Evolutionary conservation across 192 early-diverging fungal species (phyloP), one percentile per base, ranked within the genome.

Genomic region (Backusella tuberculispora): DNA sequence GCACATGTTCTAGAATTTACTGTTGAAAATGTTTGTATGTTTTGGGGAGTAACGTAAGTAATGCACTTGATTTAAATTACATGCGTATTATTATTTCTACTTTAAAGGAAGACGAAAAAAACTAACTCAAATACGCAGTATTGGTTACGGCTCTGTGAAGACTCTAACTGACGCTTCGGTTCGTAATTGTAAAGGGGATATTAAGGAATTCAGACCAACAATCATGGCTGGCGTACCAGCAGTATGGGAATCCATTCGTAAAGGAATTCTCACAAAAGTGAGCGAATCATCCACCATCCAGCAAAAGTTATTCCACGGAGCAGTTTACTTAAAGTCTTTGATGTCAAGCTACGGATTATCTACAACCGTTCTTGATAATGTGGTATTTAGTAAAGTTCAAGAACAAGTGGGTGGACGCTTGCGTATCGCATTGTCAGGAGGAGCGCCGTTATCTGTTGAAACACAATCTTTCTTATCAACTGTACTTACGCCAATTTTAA

Each of bases 351-450:
- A 81, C 53, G 87, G 88, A 38, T 82, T 93, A 37, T 89, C 95
- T 12, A 89, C 93, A 29, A 83, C 83, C 45, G 77, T 90, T 45
- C 79, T 94, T 63, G 95, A 97, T 85, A 73, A 71, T 19, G 76
- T 93, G 17, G 88, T 97, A 19, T 99, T 97, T 82, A 89, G 88
- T 71, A 89, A 89, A 78, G 90, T 97, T 76, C 88, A 90, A 80
- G 88, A 87, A 66, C 91, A 92, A 79, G 92, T 92, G 46, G 97
- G 97, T 74, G 95, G 96, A 42, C 85, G 92, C 45, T 83, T 99
- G 66, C 87, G 91, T 75, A 88, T 91, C 75, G 93, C 90, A 1
- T 75, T 96, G 41, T 89, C 90, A 13, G 96, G 95, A 79, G 97
- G 97, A 66, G 97, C 97, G 6, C 94, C 93, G 65, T 86, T 99